A percentile compares a stretch with the other conserved stretches of the same genome.
Conservation (phyloP, 805 yeast species). For the Myxozyma nipponensis region DNA sequence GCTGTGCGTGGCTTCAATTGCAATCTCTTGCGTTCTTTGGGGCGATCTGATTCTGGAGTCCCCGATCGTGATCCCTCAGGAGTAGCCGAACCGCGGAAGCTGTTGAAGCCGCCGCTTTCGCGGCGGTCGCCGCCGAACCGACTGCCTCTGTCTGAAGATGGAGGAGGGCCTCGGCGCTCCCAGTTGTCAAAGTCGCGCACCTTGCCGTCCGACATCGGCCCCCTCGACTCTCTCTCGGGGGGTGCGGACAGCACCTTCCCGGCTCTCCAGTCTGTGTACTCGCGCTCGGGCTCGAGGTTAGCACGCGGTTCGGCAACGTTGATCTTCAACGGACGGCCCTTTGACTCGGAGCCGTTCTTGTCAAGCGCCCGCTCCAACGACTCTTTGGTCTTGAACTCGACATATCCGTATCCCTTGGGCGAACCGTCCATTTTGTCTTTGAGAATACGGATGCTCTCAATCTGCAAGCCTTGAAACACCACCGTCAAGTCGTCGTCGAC, state of each 20-base stretch:
- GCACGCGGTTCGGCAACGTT: slow-evolving; percentile 66
- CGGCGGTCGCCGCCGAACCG: slow-evolving; percentile 37
- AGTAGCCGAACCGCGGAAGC: slow-evolving; percentile 1
- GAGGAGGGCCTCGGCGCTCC: slow-evolving; percentile 36
- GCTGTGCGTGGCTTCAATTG: slow-evolving; percentile 40
- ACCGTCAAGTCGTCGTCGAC: slow-evolving; percentile 51
- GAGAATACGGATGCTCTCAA: slow-evolving; percentile 68
- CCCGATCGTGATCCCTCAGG: slow-evolving; percentile 8
- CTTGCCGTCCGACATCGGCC: slow-evolving; percentile 30
- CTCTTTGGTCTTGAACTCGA: slow-evolving; percentile 79
- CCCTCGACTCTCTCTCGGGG: slow-evolving; percentile 39
- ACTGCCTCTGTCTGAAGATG: slow-evolving; percentile 12
- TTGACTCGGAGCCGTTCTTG: slow-evolving; percentile 65
- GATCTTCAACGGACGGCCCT: slow-evolving; percentile 62
- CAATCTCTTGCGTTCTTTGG: slow-evolving; percentile 38
- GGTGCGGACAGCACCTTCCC: slow-evolving; percentile 50
- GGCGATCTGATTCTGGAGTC: slow-evolving; percentile 34
- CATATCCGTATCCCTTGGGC: slow-evolving; percentile 83
- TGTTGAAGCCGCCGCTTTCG: slow-evolving; percentile 49
- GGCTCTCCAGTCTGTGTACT: slow-evolving; percentile 30
- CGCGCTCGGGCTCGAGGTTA: slow-evolving; percentile 12
- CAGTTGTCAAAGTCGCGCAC: slow-evolving; percentile 48
- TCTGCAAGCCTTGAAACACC: slow-evolving; percentile 41
- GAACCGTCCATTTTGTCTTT: slow-evolving; percentile 60
- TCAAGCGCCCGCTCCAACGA: slow-evolving; percentile 71